These are phyloP conservation scores for Hypoxylon trugodes DNA, from an alignment of 495 filamentous ascomycete species.

Conservation along the genomic window DNA sequence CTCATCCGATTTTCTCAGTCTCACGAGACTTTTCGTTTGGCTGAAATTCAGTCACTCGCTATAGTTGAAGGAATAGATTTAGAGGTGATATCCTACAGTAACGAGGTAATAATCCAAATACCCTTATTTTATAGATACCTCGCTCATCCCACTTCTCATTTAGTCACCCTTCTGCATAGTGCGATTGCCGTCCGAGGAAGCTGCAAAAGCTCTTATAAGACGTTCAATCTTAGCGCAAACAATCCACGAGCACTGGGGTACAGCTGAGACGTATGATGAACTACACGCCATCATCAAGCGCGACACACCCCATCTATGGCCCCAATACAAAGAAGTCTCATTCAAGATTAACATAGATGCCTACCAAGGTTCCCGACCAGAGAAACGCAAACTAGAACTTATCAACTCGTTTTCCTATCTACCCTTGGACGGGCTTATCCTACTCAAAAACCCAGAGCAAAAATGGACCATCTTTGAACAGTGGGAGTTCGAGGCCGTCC, in stretches of 20 bases:
- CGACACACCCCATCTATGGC: constrained; percentile 70
- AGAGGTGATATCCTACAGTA: constrained; percentile 73
- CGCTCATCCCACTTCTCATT: constrained; percentile 20
- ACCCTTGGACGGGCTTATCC: constrained; percentile 77
- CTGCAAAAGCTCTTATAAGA: constrained; percentile 70
- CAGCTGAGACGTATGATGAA: constrained; percentile 68
- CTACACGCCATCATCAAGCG: constrained; percentile 71
- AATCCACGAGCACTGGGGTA: constrained; percentile 90
- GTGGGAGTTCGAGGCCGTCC: constrained; percentile 64
- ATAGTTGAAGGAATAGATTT: constrained; percentile 71
- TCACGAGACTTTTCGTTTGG: constrained; percentile 87
- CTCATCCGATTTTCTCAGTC: constrained; percentile 89
- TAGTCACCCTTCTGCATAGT: constrained; percentile 88
- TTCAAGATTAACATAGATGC: constrained; percentile 86
- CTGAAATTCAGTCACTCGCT: constrained; percentile 88
- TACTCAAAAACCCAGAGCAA: constrained; percentile 73
- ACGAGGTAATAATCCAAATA: constrained; percentile 63
- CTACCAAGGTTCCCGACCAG: constrained; percentile 73
- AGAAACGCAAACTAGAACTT: constrained; percentile 66
- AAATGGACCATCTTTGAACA: constrained; percentile 83
- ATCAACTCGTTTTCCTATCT: constrained; percentile 86
- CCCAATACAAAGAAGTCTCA: constrained; percentile 63
- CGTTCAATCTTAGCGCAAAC: constrained; percentile 82
- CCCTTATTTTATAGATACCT: background rate
- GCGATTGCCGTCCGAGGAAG: constrained; percentile 67